Evolutionary conservation across 2,329 filamentous ascomycete species (phyloP), one percentile per base, ranked within the genome.

Genomic region (Cercospora janseana): DNA sequence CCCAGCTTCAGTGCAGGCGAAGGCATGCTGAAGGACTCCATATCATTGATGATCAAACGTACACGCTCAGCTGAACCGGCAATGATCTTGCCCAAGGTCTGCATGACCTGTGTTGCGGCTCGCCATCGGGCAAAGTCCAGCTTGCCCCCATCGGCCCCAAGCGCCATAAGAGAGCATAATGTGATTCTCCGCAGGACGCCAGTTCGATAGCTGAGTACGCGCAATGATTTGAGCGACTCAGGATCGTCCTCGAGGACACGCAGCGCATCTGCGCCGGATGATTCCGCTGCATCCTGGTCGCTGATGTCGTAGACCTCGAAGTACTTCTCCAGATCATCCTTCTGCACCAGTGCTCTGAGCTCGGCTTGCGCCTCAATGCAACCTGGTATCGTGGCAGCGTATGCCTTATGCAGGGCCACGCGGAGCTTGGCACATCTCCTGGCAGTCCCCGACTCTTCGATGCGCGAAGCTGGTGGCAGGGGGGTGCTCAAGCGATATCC

Each of bases 401-500:
- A 82, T 52, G 82, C 83, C 38, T 78, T 79, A 45, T 82, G 83
- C 5, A 97, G 75, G n/a, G 81, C 81, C 55, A 84, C 85, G 54
- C 93, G 86, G 28, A 98, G 74, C 55, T 88, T 82, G 55, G 85
- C 75, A 65, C 93, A 98, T 63, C 89, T 85, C 60, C 89, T 80
- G 6, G 78, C 80, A 34, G 82, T 82, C 53, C 83, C 83, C 10
- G 54, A 54, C 60, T 94, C 89, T 67, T 98, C 93, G 24, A 98
- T 77, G 37, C 92, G 83, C 59, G 87, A 94, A 53, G 96, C 86
- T n/a, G 93, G 93, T 5, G 93, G 92, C 27, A 97, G 72, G 18
- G 91, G 92, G 12, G 83, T 86, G 75, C 88, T 95, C 83, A 95
- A 77, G 71, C 88, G 80, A 69, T 95, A 96, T 16, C 91, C 91